These are phyloP conservation scores for Talaromyces thailandensis DNA, from an alignment of 495 filamentous ascomycete species.

Conservation along the genomic window DNA sequence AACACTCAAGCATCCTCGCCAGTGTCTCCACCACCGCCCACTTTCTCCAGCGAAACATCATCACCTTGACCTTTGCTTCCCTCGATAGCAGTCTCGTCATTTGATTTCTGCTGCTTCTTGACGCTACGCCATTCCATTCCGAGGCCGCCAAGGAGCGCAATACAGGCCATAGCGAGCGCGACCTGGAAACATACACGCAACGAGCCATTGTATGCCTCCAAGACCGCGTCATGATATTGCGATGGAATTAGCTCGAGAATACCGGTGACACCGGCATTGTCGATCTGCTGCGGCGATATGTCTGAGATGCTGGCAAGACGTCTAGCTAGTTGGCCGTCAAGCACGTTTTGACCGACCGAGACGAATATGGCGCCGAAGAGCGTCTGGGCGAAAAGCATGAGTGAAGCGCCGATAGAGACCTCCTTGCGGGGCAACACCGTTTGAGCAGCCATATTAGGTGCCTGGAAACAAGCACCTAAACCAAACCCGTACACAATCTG, in stretches of 20 bases:
- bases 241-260: conserved; percentile 4
- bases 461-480: conserved; percentile 54
- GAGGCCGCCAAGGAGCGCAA: conserved; percentile 4
- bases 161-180: conserved; percentile 3
- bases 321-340: conserved; percentile 47
- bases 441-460: conserved; percentile 47
- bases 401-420: conserved; percentile 46
- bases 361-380: conserved; percentile 54
- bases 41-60: background rate
- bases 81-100: background rate
- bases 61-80: background rate
- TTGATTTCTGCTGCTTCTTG: conserved; percentile 15
- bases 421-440: conserved; percentile 45
- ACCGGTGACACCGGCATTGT: conserved; percentile 1
- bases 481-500: conserved; percentile 40
- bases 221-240: background rate
- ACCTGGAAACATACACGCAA: conserved; percentile 6
- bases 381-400: conserved; percentile 48
- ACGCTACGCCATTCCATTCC: conserved; percentile 9
- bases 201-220: conserved; percentile 7
- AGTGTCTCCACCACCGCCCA: background rate
- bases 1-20: background rate
- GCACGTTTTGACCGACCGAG: conserved; percentile 53
- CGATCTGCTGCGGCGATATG: conserved; percentile 4
- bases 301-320: conserved; percentile 23